A percentile compares a stretch with the other conserved stretches of the same genome.
Conservation (phyloP, 2,329 filamentous ascomycete species). For the Penicillium sp. region DNA sequence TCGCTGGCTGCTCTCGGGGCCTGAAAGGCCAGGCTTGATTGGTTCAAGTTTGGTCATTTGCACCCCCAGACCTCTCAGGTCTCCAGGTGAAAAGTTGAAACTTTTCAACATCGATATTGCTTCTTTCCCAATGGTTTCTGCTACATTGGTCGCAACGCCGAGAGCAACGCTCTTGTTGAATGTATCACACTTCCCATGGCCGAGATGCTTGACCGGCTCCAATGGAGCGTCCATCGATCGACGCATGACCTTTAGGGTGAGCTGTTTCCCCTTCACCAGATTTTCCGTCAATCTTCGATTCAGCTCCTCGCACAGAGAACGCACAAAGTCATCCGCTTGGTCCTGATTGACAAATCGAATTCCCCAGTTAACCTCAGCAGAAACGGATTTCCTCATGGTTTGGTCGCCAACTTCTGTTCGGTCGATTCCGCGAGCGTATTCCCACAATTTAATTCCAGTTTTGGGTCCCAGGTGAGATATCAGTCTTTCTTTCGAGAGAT, state of each 20-base stretch:
- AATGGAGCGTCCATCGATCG: conserved; percentile 76
- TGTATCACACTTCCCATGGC: conserved; percentile 87
- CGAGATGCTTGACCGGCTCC: conserved; percentile 84
- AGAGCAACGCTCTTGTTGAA: conserved; percentile 82
- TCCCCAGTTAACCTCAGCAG: conserved; percentile 95
- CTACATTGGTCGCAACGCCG: conserved; percentile 72
- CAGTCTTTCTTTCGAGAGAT: conserved; percentile 66
- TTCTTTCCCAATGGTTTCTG: conserved; percentile 65
- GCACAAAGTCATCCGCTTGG: conserved; percentile 89
- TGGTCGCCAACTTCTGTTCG: conserved; percentile 76
- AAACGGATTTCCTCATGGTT: conserved; percentile 81
- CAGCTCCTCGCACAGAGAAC: conserved; percentile 75
- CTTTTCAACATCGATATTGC: conserved; percentile 73
- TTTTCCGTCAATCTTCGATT: conserved; percentile 72
- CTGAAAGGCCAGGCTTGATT: conserved; percentile 50
- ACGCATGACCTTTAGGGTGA: conserved; percentile 93
- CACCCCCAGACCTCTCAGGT: conserved; percentile 82
- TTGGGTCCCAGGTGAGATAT: conserved; percentile 72
- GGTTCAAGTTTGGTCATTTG: conserved; percentile 89
- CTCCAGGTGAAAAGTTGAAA: conserved; percentile 77
- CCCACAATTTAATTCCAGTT: conserved; percentile 81
- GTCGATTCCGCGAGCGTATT: conserved; percentile 85
- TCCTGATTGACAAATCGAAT: conserved; percentile 84
- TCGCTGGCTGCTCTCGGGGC: conserved; percentile 64
- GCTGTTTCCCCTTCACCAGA: conserved; percentile 72